These are phyloP conservation scores for Boletellus sp. DNA, from an alignment of 768 basidiomycete genomes.

Conservation along the genomic window DNA sequence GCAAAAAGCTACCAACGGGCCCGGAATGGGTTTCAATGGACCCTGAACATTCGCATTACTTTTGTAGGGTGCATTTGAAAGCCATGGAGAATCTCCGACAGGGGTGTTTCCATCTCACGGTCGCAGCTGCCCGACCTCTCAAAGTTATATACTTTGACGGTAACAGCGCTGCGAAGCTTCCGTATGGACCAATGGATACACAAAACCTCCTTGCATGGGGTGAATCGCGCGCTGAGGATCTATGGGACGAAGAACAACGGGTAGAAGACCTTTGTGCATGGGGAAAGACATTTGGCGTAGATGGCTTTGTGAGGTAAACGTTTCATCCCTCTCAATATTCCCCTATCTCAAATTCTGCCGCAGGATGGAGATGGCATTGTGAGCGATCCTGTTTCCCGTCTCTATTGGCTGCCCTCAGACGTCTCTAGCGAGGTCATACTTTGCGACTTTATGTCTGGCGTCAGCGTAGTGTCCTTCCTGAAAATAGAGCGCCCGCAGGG, in stretches of 20 bases:
- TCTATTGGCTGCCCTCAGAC: not conserved
- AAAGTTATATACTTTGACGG: too few species aligned
- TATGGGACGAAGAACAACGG: slow-evolving; percentile 18
- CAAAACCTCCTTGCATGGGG: slow-evolving; percentile 32
- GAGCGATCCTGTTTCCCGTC: slow-evolving; percentile 11
- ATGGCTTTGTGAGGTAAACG: slow-evolving; percentile 32
- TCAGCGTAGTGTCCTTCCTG: slow-evolving; percentile 21
- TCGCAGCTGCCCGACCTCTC: too few species aligned
- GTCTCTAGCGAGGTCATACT: slow-evolving; percentile 12
- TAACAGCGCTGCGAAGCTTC: too few species aligned
- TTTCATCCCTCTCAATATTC: not conserved
- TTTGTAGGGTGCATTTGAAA: too few species aligned
- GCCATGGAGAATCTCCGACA: too few species aligned
- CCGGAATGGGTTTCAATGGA: too few species aligned
- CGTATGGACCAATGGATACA: not conserved
- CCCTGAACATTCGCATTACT: too few species aligned
- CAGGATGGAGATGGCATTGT: slow-evolving; percentile 51
- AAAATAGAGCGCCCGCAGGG: slow-evolving; percentile 1
- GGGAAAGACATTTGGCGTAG: slow-evolving; percentile 28
- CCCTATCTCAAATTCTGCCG: not conserved
- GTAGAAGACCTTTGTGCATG: slow-evolving; percentile 30
- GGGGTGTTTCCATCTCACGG: too few species aligned
- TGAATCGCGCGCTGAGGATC: slow-evolving; percentile 16
- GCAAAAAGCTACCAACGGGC: too few species aligned
- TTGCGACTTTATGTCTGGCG: not conserved